These are phyloP conservation scores for Coccomyxa sp. DNA, from an alignment of 139 green algal species.

Conservation along the genomic window DNA sequence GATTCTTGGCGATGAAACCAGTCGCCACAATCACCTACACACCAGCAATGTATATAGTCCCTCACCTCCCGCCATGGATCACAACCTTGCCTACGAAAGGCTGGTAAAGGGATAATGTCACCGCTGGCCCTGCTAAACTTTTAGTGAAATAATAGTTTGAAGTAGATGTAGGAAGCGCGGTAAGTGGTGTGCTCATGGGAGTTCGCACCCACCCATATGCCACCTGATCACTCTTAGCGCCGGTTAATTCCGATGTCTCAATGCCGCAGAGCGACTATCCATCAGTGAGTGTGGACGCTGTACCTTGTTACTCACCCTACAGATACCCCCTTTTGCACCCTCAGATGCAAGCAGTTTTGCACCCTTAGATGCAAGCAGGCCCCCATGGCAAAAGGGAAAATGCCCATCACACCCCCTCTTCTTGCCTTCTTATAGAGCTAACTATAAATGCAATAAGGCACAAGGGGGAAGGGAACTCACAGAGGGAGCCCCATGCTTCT, in stretches of 20 bases:
- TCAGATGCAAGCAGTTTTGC: too few relatives aligned
- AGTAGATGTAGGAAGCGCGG: neutral
- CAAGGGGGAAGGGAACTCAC: neutral
- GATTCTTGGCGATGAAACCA: constrained; percentile 90
- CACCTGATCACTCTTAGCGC: neutral
- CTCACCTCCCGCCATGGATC: too few relatives aligned
- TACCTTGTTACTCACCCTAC: neutral
- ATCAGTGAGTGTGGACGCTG: neutral
- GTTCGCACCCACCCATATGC: neutral
- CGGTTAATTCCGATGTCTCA: neutral
- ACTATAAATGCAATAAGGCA: neutral
- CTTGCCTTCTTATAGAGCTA: too few relatives aligned
- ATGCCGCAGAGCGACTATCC: neutral
- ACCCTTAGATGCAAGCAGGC: too few relatives aligned
- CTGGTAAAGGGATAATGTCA: neutral
- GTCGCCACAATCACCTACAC: constrained; percentile 71
- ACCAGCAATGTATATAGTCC: neutral
- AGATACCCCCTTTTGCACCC: neutral
- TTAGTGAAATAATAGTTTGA: neutral
- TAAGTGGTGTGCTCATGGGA: neutral
- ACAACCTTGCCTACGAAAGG: neutral
- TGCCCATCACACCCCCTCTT: too few relatives aligned
- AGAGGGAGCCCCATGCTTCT: constrained; percentile 35
- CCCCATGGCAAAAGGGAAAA: too few relatives aligned
- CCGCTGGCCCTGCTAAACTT: neutral